Evolutionary conservation across 768 basidiomycete genomes (phyloP).

Genomic region (Leccinellum albellum): DNA sequence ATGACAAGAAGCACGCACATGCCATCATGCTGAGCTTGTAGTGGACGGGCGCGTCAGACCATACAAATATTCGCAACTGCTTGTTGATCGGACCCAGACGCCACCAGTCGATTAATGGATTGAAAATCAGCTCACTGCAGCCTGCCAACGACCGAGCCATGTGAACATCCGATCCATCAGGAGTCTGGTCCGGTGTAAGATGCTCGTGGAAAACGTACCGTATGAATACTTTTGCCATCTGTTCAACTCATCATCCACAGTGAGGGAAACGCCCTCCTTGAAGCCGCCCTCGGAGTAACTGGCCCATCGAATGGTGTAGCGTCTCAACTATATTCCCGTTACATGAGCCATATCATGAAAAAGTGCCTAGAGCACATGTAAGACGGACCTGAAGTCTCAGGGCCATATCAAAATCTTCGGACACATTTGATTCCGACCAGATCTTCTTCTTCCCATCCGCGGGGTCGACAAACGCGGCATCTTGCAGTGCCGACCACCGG

Average conservation of each 20-base stretch:
- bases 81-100: slow-evolving; percentile 77
- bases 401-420: slow-evolving; percentile 71
- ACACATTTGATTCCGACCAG: slow-evolving; percentile 66
- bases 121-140: slow-evolving; percentile 66
- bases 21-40: slow-evolving; percentile 69
- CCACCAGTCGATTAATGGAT: slow-evolving; percentile 79
- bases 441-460: slow-evolving; percentile 59
- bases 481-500: slow-evolving; percentile 86
- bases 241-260: slow-evolving; percentile 90
- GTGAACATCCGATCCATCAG: slow-evolving; percentile 24
- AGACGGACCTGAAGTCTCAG: slow-evolving; percentile 43
- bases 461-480: slow-evolving; percentile 68
- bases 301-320: slow-evolving; percentile 52
- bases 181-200: slow-evolving; percentile 33
- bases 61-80: slow-evolving; percentile 73
- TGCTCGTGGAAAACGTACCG: slow-evolving; percentile 34
- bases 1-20: slow-evolving; percentile 33
- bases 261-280: slow-evolving; percentile 92
- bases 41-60: slow-evolving; percentile 74
- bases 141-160: slow-evolving; percentile 21
- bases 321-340: slow-evolving; percentile 13
- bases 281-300: slow-evolving; percentile 84
- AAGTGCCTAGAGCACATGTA: not conserved
- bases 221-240: slow-evolving; percentile 90
- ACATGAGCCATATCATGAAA: not conserved